Evolutionary conservation across 2,329 filamentous ascomycete genomes (phyloP), one percentile per base, ranked within the genome.

Genomic region (Monosporascus sp.): DNA sequence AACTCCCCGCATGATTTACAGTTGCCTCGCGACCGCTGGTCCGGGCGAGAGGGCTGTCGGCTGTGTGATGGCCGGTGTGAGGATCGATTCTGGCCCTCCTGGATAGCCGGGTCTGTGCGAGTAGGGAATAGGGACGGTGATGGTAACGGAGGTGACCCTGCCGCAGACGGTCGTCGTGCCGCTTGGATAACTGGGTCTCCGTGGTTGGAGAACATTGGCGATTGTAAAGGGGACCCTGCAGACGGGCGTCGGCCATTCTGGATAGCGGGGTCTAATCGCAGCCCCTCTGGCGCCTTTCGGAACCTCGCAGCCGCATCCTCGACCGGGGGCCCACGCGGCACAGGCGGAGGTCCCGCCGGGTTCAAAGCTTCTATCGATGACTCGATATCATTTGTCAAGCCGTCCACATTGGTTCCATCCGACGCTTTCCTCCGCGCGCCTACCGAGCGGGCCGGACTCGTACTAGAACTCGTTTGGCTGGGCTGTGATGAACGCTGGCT

Each of bases 1-100:
- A 80, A 75, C 46, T 87, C 76, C 3, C 82, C 78, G 70, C 94
- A 99, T 1, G 89, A 89, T 64, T 91, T 89, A 74, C 94, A 99
- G 57, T 83, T 84, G 2, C 90, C 89, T 52, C 89, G 87, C 17
- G 80, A 80, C 1, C 75, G 69, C 11, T 71, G 57, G 4, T 35
- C 31, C 17, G 60, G 57, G 20, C 67, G 64, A 9, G 73, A 68
- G 6, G 69, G 66, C 41, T 75, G 72, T 28, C 74, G 70, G 11
- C 71, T 74, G 40, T 71, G 68, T 48, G 58, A 53, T 24, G 68
- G 65, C 22, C 68, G 67, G 51, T 63, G 54, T 1, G 69, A 61
- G 2, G 66, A 57, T 45, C 59, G 53, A 47, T 59, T 59, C 54
- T 62, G 58, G 40, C 55, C 56, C 45, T 62, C 58, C 52, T 64